Conservation (phyloP, 1,284 basidiomycete genomes). For the Phenoliferia sp. region DNA sequence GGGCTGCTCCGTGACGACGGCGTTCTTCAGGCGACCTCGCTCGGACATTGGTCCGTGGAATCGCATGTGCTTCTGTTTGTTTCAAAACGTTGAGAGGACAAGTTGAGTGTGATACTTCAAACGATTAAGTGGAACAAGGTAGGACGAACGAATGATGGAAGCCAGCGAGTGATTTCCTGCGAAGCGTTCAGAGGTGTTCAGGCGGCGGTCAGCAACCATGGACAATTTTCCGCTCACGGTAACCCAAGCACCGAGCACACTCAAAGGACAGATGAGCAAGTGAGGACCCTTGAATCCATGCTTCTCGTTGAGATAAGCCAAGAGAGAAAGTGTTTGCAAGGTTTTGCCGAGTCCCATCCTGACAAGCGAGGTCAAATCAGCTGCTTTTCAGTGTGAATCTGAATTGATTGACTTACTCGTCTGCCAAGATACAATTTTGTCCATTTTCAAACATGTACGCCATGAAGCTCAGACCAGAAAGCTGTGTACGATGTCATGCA, state of each 20-base stretch:
- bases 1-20: constrained; percentile 26
- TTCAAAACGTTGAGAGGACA: background rate
- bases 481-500: constrained; percentile 1
- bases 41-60: constrained; percentile 53
- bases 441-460: constrained; percentile 20
- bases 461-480: constrained; percentile 19
- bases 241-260: constrained; percentile 49
- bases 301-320: constrained; percentile 54
- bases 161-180: constrained; percentile 47
- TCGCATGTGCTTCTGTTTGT: constrained; percentile 44
- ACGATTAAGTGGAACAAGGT: too few species aligned
- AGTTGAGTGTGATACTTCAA: background rate
- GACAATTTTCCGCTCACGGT: too few species aligned
- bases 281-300: constrained; percentile 50
- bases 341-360: constrained; percentile 61
- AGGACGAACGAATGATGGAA: constrained; percentile 47
- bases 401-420: constrained; percentile 12
- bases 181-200: background rate
- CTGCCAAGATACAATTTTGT: constrained; percentile 19
- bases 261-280: constrained; percentile 58
- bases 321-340: constrained; percentile 58
- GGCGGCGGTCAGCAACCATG: background rate
- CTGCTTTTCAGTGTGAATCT: background rate
- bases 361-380: background rate
- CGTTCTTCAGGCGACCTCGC: constrained; percentile 49